Evolutionary conservation across 2,329 filamentous ascomycete species (phyloP).

Genomic region (Hymenoscyphus albidus): DNA sequence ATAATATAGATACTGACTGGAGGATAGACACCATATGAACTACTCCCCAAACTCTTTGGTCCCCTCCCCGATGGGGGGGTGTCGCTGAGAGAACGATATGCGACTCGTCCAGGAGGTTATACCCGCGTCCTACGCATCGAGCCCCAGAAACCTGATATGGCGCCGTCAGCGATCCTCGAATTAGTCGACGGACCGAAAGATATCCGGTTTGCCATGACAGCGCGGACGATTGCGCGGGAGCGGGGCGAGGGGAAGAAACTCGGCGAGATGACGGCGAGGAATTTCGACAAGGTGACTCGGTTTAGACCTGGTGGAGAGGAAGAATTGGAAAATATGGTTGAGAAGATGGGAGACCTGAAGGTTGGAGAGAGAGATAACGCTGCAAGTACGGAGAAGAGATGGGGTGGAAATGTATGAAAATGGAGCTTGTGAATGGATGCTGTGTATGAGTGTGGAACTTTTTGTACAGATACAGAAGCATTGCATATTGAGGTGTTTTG

Average conservation of each 20-base stretch:
- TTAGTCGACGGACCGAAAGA: conserved; percentile 92
- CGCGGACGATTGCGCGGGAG: conserved; percentile 71
- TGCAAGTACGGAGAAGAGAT: conserved; percentile 30
- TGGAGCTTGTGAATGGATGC: conserved; percentile 5
- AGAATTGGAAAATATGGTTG: conserved; percentile 64
- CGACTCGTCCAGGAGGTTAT: conserved; percentile 79
- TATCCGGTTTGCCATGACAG: conserved; percentile 91
- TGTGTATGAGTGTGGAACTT: neutral
- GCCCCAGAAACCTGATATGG: conserved; percentile 82
- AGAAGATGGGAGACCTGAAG: conserved; percentile 38
- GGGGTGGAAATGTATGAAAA: conserved; percentile 29
- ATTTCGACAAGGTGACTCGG: conserved; percentile 77
- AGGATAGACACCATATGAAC: conserved; percentile 58
- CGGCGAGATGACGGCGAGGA: conserved; percentile 69
- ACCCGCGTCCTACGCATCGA: conserved; percentile 92
- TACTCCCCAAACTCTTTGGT: conserved; percentile 85
- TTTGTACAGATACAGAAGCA: conserved; percentile 12
- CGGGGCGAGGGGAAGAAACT: conserved; percentile 52
- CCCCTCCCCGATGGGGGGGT: conserved; percentile 51
- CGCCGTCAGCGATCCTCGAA: conserved; percentile 84
- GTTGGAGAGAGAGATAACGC: conserved; percentile 34
- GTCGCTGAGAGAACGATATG: conserved; percentile 59
- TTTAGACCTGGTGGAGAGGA: conserved; percentile 65
- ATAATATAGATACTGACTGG: neutral
- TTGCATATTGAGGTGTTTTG: conserved; percentile 19